These are phyloP conservation scores for Melastoma candidum DNA, from an alignment of 441 rosid species.

Conservation along the genomic window DNA sequence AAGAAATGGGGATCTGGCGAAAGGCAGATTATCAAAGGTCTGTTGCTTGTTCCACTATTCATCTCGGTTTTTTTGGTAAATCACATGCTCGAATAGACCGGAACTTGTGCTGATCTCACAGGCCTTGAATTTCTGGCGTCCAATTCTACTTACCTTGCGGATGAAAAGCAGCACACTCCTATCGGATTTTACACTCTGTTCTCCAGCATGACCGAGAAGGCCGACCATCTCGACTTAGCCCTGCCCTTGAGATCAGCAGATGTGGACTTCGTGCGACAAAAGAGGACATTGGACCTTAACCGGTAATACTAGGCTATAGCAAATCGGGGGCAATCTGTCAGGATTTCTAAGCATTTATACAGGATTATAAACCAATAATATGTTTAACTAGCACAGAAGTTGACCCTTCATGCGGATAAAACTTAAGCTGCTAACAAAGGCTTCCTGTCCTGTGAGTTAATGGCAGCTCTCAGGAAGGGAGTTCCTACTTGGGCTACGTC, in stretches of 20 bases:
- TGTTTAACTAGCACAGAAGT: too few relatives aligned
- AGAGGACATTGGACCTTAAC: slow-evolving; percentile 42
- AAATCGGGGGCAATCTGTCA: too few relatives aligned
- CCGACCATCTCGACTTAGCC: slow-evolving; percentile 47
- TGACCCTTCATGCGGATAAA: too few relatives aligned
- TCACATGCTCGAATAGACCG: background rate
- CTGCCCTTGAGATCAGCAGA: slow-evolving; percentile 44
- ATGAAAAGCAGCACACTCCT: slow-evolving; percentile 46
- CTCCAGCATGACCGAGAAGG: slow-evolving; percentile 67
- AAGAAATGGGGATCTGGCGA: slow-evolving; percentile 70
- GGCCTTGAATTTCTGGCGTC: slow-evolving; percentile 49
- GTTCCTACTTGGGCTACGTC: slow-evolving; percentile 52
- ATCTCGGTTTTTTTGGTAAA: slow-evolving; percentile 5
- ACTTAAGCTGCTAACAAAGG: background rate
- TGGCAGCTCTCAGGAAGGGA: slow-evolving; percentile 30
- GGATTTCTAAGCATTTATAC: too few relatives aligned
- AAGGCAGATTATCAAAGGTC: slow-evolving; percentile 52
- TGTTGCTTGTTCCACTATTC: slow-evolving; percentile 1
- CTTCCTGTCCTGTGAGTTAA: slow-evolving; percentile 14
- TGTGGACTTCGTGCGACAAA: slow-evolving; percentile 34
- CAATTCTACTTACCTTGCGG: slow-evolving; percentile 41
- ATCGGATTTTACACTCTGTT: slow-evolving; percentile 71
- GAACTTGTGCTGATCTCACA: too few relatives aligned
- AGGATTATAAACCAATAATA: too few relatives aligned
- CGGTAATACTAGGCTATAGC: slow-evolving; percentile 25